phyloP scores from a whole-genome alignment of 768 basidiomycete genomes.

The Trametes maxima region DNA sequence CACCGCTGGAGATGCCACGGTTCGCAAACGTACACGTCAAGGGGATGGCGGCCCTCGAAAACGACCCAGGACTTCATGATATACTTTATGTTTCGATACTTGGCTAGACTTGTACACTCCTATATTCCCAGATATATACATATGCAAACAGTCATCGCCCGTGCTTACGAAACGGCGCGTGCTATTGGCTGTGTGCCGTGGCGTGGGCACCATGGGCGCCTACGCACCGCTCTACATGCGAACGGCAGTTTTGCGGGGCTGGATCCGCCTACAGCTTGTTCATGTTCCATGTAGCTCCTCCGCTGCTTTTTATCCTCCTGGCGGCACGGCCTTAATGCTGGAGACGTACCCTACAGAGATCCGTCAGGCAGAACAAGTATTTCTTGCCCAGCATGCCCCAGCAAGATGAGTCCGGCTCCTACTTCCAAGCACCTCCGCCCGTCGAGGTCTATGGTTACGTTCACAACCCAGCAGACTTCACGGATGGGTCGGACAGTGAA shows the following conservation, averaged over 20 bases:
- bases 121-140: neutral
- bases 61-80: constrained; percentile 9
- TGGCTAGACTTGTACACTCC: neutral
- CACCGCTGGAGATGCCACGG: neutral
- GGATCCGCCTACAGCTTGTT: constrained; percentile 7
- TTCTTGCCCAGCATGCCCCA: constrained; percentile 7
- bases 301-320: neutral
- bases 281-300: constrained; percentile 21
- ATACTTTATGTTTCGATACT: neutral
- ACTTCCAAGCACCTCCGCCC: constrained; percentile 9
- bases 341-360: neutral
- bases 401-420: constrained; percentile 10
- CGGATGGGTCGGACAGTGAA: constrained; percentile 16
- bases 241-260: constrained; percentile 5
- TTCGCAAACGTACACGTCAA: constrained; percentile 9
- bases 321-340: constrained; percentile 15
- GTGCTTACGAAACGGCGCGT: neutral
- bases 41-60: constrained; percentile 18
- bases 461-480: constrained; percentile 9
- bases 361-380: neutral
- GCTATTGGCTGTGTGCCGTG: neutral
- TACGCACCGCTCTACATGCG: neutral
- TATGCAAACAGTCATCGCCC: neutral
- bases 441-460: constrained; percentile 20
- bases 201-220: constrained; percentile 1